Evolutionary conservation across 805 yeast species (phyloP), one percentile per base, ranked within the genome.

Genomic region (Metschnikowia arizonensis): DNA sequence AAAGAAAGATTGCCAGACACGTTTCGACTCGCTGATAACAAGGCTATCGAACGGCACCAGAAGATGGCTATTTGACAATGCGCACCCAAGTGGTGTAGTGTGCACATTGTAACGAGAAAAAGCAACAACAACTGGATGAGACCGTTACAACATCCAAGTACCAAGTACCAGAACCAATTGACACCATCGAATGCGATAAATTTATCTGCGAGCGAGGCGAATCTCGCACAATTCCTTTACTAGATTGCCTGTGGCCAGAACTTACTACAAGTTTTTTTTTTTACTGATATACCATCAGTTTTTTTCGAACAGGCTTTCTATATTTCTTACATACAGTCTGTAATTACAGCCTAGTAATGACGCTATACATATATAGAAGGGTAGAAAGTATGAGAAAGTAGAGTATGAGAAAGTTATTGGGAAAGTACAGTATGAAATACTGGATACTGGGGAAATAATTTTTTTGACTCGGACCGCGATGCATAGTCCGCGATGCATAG

Each of bases 391-490:
- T n/a, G 31, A 9, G 15, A 28, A n/a, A n/a, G n/a, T n/a, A n/a
- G n/a, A n/a, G n/a, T n/a, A n/a, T n/a, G n/a, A n/a, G n/a, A n/a
- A n/a, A n/a, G n/a, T n/a, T n/a, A n/a, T n/a, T n/a, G n/a, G n/a
- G n/a, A n/a, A n/a, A n/a, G n/a, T n/a, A n/a, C n/a, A n/a, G n/a
- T n/a, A n/a, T n/a, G n/a, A n/a, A n/a, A n/a, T n/a, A n/a, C n/a
- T n/a, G n/a, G n/a, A n/a, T n/a, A n/a, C n/a, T n/a, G n/a, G 26
- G 26, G 25, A 15, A 18, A 34, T 24, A 14, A 10, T 35, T 37
- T 37, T 33, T 37, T 9, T 37, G 40, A 28, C 40, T 29, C 33
- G 32, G 40, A 18, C 33, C 32, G 40, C 40, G 40, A 37, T 37
- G 40, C 40, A 26, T 37, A n/a, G 8, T n/a, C n/a, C n/a, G n/a